Conservation (phyloP, 2,329 filamentous ascomycete genomes). For the Aspergillus aculeatinus region DNA sequence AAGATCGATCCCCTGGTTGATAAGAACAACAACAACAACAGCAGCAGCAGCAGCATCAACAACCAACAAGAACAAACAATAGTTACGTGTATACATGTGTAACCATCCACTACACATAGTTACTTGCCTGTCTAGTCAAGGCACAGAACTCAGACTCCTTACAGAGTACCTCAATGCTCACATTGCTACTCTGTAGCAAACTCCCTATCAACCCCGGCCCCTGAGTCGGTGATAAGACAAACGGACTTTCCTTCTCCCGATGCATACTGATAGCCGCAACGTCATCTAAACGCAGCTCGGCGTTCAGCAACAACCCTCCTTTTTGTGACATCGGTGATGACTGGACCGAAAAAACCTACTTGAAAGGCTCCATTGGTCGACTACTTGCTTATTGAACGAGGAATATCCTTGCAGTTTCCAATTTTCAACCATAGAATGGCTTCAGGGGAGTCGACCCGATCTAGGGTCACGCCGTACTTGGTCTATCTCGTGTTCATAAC, state of each 20-base stretch:
- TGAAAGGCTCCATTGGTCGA: neutral
- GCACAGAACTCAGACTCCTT: no score
- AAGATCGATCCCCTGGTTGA: neutral
- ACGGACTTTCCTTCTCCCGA: constrained; percentile 14
- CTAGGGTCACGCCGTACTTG: constrained; percentile 69
- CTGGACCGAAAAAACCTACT: neutral
- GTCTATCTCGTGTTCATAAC: constrained; percentile 72
- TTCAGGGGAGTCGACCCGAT: constrained; percentile 19
- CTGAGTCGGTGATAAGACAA: constrained; percentile 3
- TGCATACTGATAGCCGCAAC: constrained; percentile 4
- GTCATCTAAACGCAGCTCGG: constrained; percentile 7
- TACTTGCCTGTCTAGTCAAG: no score
- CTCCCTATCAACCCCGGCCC: neutral
- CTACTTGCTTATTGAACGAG: neutral
- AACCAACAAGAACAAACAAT: no score
- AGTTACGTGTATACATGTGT: neutral
- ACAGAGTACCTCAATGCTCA: no score
- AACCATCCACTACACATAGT: neutral
- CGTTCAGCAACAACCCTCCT: neutral
- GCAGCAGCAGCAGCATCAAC: no score
- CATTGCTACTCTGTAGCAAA: no score
- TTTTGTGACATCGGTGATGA: neutral
- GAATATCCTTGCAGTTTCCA: neutral
- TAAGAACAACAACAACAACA: neutral
- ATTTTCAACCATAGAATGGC: constrained; percentile 21